Percentiles rank a stretch among this genome's conserved stretches.
Conservation (phyloP, 306 rosid species). For the Quercus berberidifolia region DNA sequence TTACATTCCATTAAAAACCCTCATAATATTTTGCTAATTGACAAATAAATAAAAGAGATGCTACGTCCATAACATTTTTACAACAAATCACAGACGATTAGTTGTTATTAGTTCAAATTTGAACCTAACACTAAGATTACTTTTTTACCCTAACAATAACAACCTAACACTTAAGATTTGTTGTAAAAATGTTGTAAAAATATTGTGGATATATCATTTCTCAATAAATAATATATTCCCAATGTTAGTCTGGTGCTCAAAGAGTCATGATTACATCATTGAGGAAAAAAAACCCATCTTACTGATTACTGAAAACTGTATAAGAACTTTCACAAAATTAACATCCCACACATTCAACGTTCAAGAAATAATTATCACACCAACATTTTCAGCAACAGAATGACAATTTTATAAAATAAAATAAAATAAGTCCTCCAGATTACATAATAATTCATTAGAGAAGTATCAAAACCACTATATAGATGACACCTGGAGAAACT, state of each 20-base stretch:
- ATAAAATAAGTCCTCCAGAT: neutral
- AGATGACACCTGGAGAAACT: constrained; percentile 24
- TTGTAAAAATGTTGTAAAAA: too few species aligned
- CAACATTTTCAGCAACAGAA: neutral
- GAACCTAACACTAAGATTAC: too few species aligned
- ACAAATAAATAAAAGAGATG: too few species aligned
- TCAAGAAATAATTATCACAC: neutral
- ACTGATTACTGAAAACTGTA: neutral
- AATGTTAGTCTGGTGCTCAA: neutral
- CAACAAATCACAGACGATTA: too few species aligned
- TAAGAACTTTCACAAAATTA: neutral
- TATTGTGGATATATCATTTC: too few species aligned
- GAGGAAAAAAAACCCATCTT: too few species aligned
- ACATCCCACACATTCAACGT: neutral
- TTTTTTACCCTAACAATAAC: too few species aligned
- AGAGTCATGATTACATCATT: neutral
- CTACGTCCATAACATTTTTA: too few species aligned
- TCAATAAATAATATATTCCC: neutral
- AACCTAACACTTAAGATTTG: too few species aligned
- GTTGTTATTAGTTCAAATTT: too few species aligned
- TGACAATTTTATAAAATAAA: neutral
- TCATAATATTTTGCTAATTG: too few species aligned
- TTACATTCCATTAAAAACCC: too few species aligned
- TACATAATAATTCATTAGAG: neutral
- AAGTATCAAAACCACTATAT: constrained; percentile 14